Percentiles rank a stretch among this genome's conserved stretches.
Conservation (phyloP, 257 asterid species). For the Asclepias syriaca region DNA sequence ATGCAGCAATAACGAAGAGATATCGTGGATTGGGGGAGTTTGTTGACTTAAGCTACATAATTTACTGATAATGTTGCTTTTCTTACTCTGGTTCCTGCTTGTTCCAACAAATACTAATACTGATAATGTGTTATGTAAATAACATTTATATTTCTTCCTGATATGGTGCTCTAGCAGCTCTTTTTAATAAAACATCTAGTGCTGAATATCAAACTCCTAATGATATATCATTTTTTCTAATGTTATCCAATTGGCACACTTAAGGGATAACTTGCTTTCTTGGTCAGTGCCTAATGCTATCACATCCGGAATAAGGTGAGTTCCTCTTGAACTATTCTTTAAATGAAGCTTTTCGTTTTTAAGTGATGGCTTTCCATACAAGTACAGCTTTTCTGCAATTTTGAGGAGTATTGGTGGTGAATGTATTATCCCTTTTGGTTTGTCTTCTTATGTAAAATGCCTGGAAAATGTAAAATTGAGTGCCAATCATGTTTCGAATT, state of each 20-base stretch:
- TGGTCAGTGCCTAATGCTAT: not conserved
- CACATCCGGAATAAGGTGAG: not conserved
- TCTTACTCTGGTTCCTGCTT: not conserved
- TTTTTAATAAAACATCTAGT: not conserved
- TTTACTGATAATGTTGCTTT: conserved; percentile 12
- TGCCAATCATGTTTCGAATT: too few species aligned
- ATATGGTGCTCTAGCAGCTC: not conserved
- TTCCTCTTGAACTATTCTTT: not conserved
- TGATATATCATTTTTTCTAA: not conserved
- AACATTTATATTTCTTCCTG: not conserved
- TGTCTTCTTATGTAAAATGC: not conserved
- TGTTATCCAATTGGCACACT: not conserved
- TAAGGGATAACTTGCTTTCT: not conserved
- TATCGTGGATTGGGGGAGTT: not conserved
- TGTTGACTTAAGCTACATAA: not conserved
- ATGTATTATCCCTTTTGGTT: not conserved
- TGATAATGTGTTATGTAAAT: not conserved
- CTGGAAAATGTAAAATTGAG: not conserved
- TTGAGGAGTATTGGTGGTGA: not conserved
- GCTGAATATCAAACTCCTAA: not conserved
- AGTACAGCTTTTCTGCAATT: not conserved
- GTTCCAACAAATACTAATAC: not conserved
- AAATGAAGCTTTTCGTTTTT: not conserved
- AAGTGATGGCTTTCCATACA: not conserved
- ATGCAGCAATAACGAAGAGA: not conserved